phyloP scores from a whole-genome alignment of 73 alveolate genomes.

The Blepharisma japonicum region DNA sequence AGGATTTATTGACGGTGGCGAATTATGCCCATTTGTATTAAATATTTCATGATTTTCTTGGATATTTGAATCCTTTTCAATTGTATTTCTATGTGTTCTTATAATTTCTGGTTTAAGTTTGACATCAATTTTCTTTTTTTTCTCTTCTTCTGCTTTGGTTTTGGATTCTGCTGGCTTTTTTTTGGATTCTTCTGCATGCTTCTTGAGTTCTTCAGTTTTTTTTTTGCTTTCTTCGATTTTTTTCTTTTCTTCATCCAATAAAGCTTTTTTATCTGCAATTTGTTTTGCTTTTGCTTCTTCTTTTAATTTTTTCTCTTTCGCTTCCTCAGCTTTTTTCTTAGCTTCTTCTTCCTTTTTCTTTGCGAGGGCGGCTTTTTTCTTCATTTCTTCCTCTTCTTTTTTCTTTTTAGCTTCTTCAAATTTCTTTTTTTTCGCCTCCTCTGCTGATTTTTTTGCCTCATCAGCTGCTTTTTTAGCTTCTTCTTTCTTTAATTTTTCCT shows the following conservation, averaged over 20 bases:
- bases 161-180: slow-evolving; percentile 11
- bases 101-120: background rate
- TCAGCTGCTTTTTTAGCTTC: background rate
- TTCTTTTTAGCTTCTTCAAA: slow-evolving; percentile 6
- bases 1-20: too few relatives aligned
- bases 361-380: background rate
- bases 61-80: too few relatives aligned
- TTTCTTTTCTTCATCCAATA: background rate
- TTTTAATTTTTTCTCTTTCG: background rate
- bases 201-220: background rate
- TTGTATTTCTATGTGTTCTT: background rate
- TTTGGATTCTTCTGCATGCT: background rate
- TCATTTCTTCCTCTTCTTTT: background rate
- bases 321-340: slow-evolving; percentile 8
- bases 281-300: background rate
- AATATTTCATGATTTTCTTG: too few relatives aligned
- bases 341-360: slow-evolving; percentile 4
- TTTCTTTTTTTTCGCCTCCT: background rate
- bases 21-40: too few relatives aligned
- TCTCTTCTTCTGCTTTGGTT: background rate
- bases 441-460: background rate
- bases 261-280: background rate
- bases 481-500: background rate
- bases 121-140: background rate
- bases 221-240: slow-evolving; percentile 1